phyloP scores from a whole-genome alignment of 1,139 yeast species.

The Diutina siamensis region DNA sequence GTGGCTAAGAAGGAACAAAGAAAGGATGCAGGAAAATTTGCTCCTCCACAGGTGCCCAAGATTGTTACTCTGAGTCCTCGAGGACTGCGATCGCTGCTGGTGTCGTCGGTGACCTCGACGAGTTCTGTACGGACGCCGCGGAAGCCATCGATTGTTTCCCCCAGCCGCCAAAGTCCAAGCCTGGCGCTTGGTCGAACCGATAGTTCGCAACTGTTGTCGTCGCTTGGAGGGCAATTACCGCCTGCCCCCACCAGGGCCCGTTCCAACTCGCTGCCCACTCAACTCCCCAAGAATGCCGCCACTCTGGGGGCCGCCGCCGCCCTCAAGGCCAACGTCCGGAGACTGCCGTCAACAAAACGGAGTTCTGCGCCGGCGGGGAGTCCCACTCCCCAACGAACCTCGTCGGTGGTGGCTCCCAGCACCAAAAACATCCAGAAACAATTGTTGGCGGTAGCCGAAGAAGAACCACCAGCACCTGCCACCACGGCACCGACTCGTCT shows the following conservation, averaged over 20 bases:
- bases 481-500: constrained; percentile 9
- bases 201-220: not conserved
- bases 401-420: not conserved
- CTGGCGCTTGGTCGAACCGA: not conserved
- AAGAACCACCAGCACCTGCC: not conserved
- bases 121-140: not conserved
- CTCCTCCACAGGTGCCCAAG: not conserved
- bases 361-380: too few relatives aligned
- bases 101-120: not conserved
- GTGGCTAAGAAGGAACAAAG: not conserved
- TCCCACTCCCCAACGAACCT: not conserved
- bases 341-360: too few relatives aligned
- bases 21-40: not conserved
- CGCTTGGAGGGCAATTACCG: not conserved
- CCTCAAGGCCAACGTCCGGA: not conserved
- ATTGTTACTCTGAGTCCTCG: not conserved
- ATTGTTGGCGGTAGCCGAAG: constrained; percentile 1
- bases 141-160: not conserved
- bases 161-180: not conserved
- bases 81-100: constrained; percentile 5
- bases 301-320: constrained; percentile 6
- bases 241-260: not conserved
- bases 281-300: not conserved
- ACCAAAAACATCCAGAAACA: constrained; percentile 2
- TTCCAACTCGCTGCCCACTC: constrained; percentile 2